Evolutionary conservation across 352 stramenopile species (phyloP), one percentile per base, ranked within the genome.

Genomic region (Aphanomyces astaci): DNA sequence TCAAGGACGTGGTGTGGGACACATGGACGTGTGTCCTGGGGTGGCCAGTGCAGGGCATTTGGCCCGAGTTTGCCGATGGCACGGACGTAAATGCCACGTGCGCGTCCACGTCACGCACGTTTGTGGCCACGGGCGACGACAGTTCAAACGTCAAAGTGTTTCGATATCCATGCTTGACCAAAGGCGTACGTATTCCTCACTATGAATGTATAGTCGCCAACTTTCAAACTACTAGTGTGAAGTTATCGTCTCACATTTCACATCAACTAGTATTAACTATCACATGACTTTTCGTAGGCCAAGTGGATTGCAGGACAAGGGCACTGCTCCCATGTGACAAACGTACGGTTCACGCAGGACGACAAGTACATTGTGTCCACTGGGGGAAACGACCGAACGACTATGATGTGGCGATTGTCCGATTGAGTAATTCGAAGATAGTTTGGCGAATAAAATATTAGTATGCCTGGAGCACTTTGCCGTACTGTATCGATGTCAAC

Each of bases 31-130:
- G 78, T 32, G 84, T 88, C 0, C 78, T 97, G 15, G 78, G 79
- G 0, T 98, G 94, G 94, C 71, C 81, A 4, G 90, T 96, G 2
- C 92, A 98, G 70, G 95, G 95, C 22, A 92, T 93, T 24, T 93
- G 85, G 85, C 82, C 88, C 54, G 72, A 79, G 57, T 74, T 79
- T 40, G 86, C 76, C n/a, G 86, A 94, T 62, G 86, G 84, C 15
- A 94, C 82, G 0, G 88, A 95, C 66, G 77, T 96, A 22, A 95
- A 95, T 45, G 63, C 79, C 3, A 76, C 94, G 1, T 84, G 89
- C 63, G 75, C 79, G 22, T 89, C 84, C 4, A 85, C 82, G 28
- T 80, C 90, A 31, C 74, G 80, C 11, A 78, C 74, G 9, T 70
- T 90, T 4, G 45, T 96, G 19, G 86, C 73, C 3, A 92, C 84